A percentile compares a stretch with the other conserved stretches of the same genome.
phyloP scores from a whole-genome alignment of 1,284 basidiomycete species.

The Cutaneotrichosporon mucoides region DNA sequence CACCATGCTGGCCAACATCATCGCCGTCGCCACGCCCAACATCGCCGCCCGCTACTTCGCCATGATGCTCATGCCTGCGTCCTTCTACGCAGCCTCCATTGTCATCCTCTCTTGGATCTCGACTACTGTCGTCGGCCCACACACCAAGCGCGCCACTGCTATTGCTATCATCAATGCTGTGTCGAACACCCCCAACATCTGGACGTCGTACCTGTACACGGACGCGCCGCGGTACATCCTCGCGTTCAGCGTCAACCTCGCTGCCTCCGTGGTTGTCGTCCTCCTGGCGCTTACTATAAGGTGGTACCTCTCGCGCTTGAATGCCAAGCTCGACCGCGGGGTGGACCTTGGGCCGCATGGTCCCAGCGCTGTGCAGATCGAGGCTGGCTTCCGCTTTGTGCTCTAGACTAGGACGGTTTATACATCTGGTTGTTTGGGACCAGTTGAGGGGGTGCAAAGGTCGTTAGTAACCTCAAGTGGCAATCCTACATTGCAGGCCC shows the following conservation, averaged over 20 bases:
- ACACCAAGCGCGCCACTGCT: constrained; percentile 47
- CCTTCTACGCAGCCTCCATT: constrained; percentile 45
- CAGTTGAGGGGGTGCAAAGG: too few species aligned
- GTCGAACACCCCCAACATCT: constrained; percentile 48
- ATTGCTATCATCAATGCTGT: constrained; percentile 48
- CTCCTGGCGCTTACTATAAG: constrained; percentile 23
- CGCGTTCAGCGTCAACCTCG: constrained; percentile 44
- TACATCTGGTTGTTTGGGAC: too few species aligned
- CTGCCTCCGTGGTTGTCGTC: constrained; percentile 40
- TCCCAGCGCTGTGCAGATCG: constrained; percentile 36
- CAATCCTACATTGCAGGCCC: too few species aligned
- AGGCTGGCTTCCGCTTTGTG: constrained; percentile 45
- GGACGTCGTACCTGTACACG: constrained; percentile 46
- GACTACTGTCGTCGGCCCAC: constrained; percentile 42
- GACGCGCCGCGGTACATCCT: constrained; percentile 38
- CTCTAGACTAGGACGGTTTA: constrained; percentile 28
- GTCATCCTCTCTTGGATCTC: constrained; percentile 47
- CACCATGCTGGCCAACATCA: constrained; percentile 66
- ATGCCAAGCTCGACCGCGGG: constrained; percentile 42
- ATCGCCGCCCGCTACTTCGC: constrained; percentile 44
- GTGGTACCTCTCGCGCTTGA: constrained; percentile 39
- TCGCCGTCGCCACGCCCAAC: constrained; percentile 56
- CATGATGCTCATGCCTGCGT: constrained; percentile 32
- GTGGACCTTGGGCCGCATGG: constrained; percentile 34
- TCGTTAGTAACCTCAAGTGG: too few species aligned